Evolutionary conservation across 495 filamentous ascomycete genomes (phyloP).

Genomic region (Podospora comata): DNA sequence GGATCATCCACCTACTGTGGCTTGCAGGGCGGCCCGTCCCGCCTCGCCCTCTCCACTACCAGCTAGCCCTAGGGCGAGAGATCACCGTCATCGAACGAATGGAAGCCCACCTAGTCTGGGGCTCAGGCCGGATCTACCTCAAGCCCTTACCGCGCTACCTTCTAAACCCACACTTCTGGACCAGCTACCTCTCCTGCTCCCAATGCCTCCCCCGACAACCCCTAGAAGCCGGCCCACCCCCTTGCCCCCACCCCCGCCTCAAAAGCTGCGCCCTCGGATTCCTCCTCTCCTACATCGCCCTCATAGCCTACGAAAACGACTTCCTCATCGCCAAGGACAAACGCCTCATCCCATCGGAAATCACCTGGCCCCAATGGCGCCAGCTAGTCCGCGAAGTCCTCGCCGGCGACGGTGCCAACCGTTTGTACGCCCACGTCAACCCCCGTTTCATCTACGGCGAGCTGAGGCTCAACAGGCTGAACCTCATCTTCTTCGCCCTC

Average conservation of each 20-base stretch:
- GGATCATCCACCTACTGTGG: no score
- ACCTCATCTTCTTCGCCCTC: conserved; percentile 31
- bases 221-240: background rate
- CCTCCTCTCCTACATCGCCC: conserved; percentile 37
- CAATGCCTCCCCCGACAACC: background rate
- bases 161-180: background rate
- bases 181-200: background rate
- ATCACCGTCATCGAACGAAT: background rate
- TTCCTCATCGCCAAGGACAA: conserved; percentile 35
- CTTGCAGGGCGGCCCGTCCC: no score
- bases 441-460: conserved; percentile 47
- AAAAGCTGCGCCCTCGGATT: conserved; percentile 33
- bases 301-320: conserved; percentile 40
- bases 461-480: conserved; percentile 43
- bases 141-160: background rate
- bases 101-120: background rate
- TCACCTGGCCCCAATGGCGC: conserved; percentile 24
- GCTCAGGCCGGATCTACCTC: background rate
- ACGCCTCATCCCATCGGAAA: conserved; percentile 32
- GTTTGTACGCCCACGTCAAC: conserved; percentile 25
- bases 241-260: background rate
- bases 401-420: background rate
- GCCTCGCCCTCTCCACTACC: background rate
- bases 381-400: background rate
- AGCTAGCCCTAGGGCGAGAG: background rate